phyloP scores from a whole-genome alignment of 192 early-diverging fungal genomes.

The Entomortierella parvispora region DNA sequence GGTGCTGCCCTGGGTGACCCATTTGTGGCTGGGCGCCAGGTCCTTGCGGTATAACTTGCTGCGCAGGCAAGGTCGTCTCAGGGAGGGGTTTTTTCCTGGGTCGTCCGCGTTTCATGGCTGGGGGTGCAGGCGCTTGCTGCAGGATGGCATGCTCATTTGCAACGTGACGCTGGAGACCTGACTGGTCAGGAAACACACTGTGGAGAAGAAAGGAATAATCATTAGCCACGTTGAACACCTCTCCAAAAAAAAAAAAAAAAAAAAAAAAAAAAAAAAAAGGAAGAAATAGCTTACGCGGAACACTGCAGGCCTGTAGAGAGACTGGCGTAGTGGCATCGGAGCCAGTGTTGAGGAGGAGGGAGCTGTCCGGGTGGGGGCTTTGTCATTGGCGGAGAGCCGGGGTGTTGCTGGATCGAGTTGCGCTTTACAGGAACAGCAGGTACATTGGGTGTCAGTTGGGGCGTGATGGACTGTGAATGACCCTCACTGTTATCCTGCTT shows the following conservation, averaged over 20 bases:
- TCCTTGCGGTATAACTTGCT: background rate
- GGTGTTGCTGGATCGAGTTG: constrained; percentile 34
- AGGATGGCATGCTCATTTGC: constrained; percentile 38
- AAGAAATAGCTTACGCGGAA: constrained; percentile 26
- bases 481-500: constrained; percentile 27
- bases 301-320: constrained; percentile 41
- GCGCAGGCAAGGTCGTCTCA: background rate
- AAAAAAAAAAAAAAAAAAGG: background rate
- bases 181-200: constrained; percentile 34
- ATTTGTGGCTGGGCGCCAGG: constrained; percentile 8
- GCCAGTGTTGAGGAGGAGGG: constrained; percentile 25
- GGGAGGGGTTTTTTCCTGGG: constrained; percentile 38
- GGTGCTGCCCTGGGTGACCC: constrained; percentile 25
- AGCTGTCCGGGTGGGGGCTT: constrained; percentile 13
- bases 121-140: constrained; percentile 24
- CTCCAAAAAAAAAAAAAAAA: background rate
- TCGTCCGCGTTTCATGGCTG: constrained; percentile 49
- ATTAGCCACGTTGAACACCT: background rate
- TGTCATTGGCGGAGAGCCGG: constrained; percentile 21
- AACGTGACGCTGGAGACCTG: constrained; percentile 41
- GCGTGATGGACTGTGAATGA: constrained; percentile 32
- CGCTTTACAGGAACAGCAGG: constrained; percentile 9
- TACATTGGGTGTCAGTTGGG: constrained; percentile 10
- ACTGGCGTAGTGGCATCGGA: constrained; percentile 48
- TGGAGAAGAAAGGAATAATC: background rate